These are phyloP conservation scores for Citrus sinensis DNA, from an alignment of 345 rosid genomes.

Conservation along the genomic window DVS_A1.0 CM039164.1:10118501-10119000, in stretches of 20 bases:
- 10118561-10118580: background rate
- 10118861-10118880: background rate
- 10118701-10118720: slow-evolving; percentile 98
- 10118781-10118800: slow-evolving; percentile 93
- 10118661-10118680: slow-evolving; percentile 10
- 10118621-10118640: background rate
- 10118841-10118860: background rate
- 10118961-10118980: background rate
- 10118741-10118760: slow-evolving; percentile 99
- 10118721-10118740: slow-evolving; percentile 93
- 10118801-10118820: background rate
- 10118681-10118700: slow-evolving; percentile 44
- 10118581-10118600: background rate
- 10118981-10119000: background rate
- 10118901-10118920: background rate
- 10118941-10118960: background rate
- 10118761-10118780: slow-evolving; percentile 96
- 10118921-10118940: background rate
- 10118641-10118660: background rate
- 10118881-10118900: background rate
- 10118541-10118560: background rate
- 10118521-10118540: background rate
- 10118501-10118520: background rate
- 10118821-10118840: background rate
- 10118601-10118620: background rate